Percentiles rank a stretch among this genome's conserved stretches.
phyloP scores from a whole-genome alignment of 1,284 basidiomycete genomes.

The Rhodotorula sp. region DNA sequence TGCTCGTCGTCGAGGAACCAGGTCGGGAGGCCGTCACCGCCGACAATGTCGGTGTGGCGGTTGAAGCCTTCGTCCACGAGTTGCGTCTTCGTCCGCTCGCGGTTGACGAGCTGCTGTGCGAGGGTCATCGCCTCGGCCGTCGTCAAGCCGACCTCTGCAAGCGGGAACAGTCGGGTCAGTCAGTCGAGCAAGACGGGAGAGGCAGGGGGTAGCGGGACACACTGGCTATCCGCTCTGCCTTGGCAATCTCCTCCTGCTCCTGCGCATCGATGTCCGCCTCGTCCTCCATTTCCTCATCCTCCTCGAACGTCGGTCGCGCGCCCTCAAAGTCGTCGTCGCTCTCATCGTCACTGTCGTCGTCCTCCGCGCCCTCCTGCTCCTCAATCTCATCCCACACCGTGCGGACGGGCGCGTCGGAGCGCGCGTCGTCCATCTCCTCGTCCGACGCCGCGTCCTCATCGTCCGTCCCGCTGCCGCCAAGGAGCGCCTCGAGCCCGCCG shows the following conservation, averaged over 20 bases:
- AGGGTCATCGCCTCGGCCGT: constrained; percentile 91
- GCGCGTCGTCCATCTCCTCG: constrained; percentile 44
- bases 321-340: constrained; percentile 68
- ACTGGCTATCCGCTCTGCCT: constrained; percentile 66
- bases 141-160: constrained; percentile 74
- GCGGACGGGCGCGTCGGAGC: constrained; percentile 45
- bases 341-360: constrained; percentile 50
- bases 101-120: constrained; percentile 90
- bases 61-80: constrained; percentile 96
- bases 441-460: constrained; percentile 48
- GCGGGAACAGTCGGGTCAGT: not conserved
- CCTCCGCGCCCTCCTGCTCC: constrained; percentile 45
- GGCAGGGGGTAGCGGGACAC: constrained; percentile 44
- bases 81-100: constrained; percentile 81
- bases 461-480: constrained; percentile 46
- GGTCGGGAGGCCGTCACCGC: constrained; percentile 85
- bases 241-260: constrained; percentile 67
- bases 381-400: constrained; percentile 42
- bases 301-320: constrained; percentile 65
- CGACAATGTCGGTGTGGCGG: constrained; percentile 67
- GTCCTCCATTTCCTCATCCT: constrained; percentile 68
- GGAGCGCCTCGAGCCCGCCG: constrained; percentile 57
- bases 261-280: constrained; percentile 61
- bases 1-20: constrained; percentile 99
- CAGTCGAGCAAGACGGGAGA: constrained; percentile 6